phyloP scores from a whole-genome alignment of 129 eudicot genomes.

The Pulicaria dysenterica region DNA sequence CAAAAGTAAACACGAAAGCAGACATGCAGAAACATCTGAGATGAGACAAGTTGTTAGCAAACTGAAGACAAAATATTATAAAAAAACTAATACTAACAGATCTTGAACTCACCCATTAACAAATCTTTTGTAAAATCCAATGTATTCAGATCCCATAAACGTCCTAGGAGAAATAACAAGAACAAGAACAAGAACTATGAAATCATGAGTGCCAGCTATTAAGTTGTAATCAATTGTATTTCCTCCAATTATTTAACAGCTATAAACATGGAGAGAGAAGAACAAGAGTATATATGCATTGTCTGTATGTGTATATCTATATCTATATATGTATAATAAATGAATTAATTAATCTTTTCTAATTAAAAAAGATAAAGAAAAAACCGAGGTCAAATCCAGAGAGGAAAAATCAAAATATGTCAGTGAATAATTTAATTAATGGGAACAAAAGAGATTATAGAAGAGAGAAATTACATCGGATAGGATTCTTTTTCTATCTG shows the following conservation, averaged over 20 bases:
- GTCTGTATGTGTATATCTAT: slow-evolving; percentile 6
- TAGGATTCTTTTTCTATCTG: slow-evolving; percentile 25
- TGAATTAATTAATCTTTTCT: not conserved
- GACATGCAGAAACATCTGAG: slow-evolving; percentile 28
- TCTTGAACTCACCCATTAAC: slow-evolving; percentile 31
- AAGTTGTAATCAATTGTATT: slow-evolving; percentile 26
- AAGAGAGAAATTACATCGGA: slow-evolving; percentile 21
- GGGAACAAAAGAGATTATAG: slow-evolving; percentile 28
- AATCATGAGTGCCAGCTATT: slow-evolving; percentile 30
- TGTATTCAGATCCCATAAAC: slow-evolving; percentile 40
- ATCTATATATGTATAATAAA: not conserved
- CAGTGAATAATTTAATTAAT: slow-evolving; percentile 22
- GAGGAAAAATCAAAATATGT: slow-evolving; percentile 27
- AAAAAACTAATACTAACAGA: slow-evolving; percentile 19
- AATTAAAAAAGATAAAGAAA: not conserved
- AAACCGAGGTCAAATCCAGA: slow-evolving; percentile 34
- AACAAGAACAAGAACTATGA: slow-evolving; percentile 26
- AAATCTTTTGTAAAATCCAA: slow-evolving; percentile 23
- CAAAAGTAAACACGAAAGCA: slow-evolving; percentile 22
- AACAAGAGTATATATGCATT: slow-evolving; percentile 18
- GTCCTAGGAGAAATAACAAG: slow-evolving; percentile 29
- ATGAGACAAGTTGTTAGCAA: not conserved
- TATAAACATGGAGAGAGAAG: slow-evolving; percentile 18
- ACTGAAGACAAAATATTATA: not conserved
- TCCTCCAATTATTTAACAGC: slow-evolving; percentile 25